Percentiles rank a stretch among this genome's conserved stretches.
phyloP scores from a whole-genome alignment of 2,329 filamentous ascomycete species.

The Fusarium nisikadoi region DNA sequence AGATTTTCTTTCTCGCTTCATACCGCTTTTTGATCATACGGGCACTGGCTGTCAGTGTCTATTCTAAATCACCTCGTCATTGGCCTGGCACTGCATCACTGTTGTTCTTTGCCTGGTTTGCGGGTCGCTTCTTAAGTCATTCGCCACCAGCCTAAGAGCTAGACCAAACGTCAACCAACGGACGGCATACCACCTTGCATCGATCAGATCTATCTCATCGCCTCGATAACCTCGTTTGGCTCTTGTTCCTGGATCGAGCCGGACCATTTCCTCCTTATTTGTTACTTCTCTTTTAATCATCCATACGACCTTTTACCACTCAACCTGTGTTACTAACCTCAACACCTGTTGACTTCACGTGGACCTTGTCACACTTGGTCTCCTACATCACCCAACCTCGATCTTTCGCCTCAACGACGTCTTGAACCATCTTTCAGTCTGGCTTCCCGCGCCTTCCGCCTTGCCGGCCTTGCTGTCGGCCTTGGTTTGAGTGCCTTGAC shows the following conservation, averaged over 20 bases:
- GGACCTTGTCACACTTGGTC: neutral
- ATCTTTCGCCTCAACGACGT: conserved; percentile 6
- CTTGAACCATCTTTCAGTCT: conserved; percentile 53
- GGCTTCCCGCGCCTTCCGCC: conserved; percentile 66
- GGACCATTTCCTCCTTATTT: conserved; percentile 2
- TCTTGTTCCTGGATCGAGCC: conserved; percentile 4
- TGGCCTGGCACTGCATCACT: conserved; percentile 29
- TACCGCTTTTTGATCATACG: neutral
- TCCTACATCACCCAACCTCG: neutral
- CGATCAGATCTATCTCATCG: neutral
- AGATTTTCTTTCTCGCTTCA: neutral
- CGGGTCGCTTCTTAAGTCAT: conserved; percentile 11
- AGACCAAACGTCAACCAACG: conserved; percentile 12
- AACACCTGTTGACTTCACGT: neutral
- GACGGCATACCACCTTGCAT: conserved; percentile 21
- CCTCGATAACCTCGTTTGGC: conserved; percentile 20
- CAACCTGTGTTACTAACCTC: neutral
- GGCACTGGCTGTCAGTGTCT: conserved; percentile 3
- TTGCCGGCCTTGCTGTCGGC: conserved; percentile 66
- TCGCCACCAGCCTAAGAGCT: conserved; percentile 33
- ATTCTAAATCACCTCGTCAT: neutral
- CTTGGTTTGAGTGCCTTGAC: conserved; percentile 68
- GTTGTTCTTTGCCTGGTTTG: conserved; percentile 23
- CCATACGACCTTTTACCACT: neutral
- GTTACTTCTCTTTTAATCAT: neutral